These are phyloP conservation scores for Epichloe gansuensis DNA, from an alignment of 2,329 filamentous ascomycete species.

Conservation along the genomic window DNA sequence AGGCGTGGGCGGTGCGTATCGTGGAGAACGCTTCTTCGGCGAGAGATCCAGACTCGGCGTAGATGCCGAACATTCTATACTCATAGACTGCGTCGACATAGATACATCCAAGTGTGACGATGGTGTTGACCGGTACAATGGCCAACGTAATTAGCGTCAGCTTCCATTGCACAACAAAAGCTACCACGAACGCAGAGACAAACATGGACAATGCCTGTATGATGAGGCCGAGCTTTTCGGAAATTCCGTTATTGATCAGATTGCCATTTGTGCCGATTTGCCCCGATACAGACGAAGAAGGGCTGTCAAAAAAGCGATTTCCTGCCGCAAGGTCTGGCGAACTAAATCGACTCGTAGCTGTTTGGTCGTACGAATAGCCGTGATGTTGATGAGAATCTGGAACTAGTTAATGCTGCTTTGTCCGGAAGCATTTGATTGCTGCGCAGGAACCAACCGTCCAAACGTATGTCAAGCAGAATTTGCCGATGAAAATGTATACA, in stretches of 20 bases:
- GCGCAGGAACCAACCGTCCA: slow-evolving; percentile 31
- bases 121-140: slow-evolving; percentile 31
- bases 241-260: slow-evolving; percentile 32
- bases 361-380: slow-evolving; percentile 26
- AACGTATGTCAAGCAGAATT: slow-evolving; percentile 41
- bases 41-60: slow-evolving; percentile 29
- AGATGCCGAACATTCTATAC: slow-evolving; percentile 30
- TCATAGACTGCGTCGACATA: slow-evolving; percentile 30
- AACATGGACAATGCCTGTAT: slow-evolving; percentile 29
- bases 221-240: slow-evolving; percentile 31
- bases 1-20: slow-evolving; percentile 37
- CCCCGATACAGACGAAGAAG: slow-evolving; percentile 30
- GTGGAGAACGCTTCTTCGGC: slow-evolving; percentile 38
- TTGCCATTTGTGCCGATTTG: slow-evolving; percentile 37
- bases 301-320: slow-evolving; percentile 43
- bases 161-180: slow-evolving; percentile 29
- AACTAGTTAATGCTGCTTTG: not conserved
- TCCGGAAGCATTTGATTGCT: not conserved
- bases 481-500: slow-evolving; percentile 44
- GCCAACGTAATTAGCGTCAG: slow-evolving; percentile 31
- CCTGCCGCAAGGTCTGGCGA: slow-evolving; percentile 31
- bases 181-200: slow-evolving; percentile 27
- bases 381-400: slow-evolving; percentile 24
- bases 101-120: slow-evolving; percentile 26
- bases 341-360: slow-evolving; percentile 26